phyloP scores from a whole-genome alignment of 306 rosid species.

The Dalbergia cochinchinensis region DNA sequence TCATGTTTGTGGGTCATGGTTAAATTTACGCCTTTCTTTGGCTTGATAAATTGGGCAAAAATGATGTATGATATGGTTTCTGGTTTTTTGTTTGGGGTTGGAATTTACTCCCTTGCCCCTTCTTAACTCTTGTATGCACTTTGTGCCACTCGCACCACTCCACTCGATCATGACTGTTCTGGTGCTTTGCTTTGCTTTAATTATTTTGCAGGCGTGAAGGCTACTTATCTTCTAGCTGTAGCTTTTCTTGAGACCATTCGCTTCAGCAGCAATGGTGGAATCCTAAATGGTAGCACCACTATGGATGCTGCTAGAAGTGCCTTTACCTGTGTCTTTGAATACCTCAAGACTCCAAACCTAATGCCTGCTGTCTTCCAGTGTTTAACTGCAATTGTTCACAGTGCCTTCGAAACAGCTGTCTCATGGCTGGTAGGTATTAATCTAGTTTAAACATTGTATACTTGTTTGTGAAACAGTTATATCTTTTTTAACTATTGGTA shows the following conservation, averaged over 20 bases:
- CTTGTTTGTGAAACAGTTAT: too few relatives aligned
- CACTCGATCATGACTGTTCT: slow-evolving; percentile 14
- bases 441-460: neutral
- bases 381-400: slow-evolving; percentile 88
- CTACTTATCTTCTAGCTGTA: slow-evolving; percentile 99
- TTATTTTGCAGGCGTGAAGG: slow-evolving; percentile 85
- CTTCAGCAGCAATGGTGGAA: slow-evolving; percentile 95
- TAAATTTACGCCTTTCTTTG: neutral
- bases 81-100: slow-evolving; percentile 32
- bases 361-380: slow-evolving; percentile 97
- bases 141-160: neutral
- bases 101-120: slow-evolving; percentile 33
- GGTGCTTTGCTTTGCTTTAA: slow-evolving; percentile 31
- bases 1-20: slow-evolving; percentile 1
- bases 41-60: slow-evolving; percentile 9
- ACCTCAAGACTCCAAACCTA: slow-evolving; percentile 94
- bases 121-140: slow-evolving; percentile 18
- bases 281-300: slow-evolving; percentile 81
- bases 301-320: slow-evolving; percentile 83
- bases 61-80: slow-evolving; percentile 18
- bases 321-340: slow-evolving; percentile 93
- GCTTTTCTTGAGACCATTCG: slow-evolving; percentile 96
- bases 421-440: slow-evolving; percentile 83
- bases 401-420: slow-evolving; percentile 90
- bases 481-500: too few relatives aligned